A percentile compares a stretch with the other conserved stretches of the same genome.
Evolutionary conservation across 192 early-diverging fungal species (phyloP).

Genomic region (Paraglomus brasilianum): DNA sequence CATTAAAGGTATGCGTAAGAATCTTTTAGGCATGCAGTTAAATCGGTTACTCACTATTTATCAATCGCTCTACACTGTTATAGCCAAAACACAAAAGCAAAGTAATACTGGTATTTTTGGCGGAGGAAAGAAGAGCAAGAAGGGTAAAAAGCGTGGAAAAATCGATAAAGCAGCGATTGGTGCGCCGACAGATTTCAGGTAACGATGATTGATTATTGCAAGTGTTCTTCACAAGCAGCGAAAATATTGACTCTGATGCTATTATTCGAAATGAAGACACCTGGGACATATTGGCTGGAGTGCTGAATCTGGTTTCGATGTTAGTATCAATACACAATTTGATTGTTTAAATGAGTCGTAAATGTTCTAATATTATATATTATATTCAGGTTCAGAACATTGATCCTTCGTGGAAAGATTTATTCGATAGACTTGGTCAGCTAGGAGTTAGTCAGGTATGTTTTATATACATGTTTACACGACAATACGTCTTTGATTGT

Average conservation of each 20-base stretch:
- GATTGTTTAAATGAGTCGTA: neutral
- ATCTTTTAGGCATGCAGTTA: neutral
- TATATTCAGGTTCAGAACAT: slow-evolving; percentile 58
- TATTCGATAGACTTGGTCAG: slow-evolving; percentile 68
- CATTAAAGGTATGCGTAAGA: slow-evolving; percentile 30
- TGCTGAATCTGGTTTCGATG: slow-evolving; percentile 57
- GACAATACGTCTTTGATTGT: no score
- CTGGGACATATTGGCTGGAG: slow-evolving; percentile 63
- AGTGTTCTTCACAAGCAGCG: neutral
- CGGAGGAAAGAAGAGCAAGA: slow-evolving; percentile 40
- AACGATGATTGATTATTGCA: neutral
- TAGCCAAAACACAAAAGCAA: slow-evolving; percentile 42
- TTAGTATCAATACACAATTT: slow-evolving; percentile 19
- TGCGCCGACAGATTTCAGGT: slow-evolving; percentile 52
- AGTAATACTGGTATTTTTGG: slow-evolving; percentile 44
- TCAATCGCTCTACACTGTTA: neutral
- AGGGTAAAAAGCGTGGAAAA: slow-evolving; percentile 47
- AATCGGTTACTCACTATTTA: slow-evolving; percentile 24
- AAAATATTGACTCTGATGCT: neutral
- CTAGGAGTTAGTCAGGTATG: slow-evolving; percentile 60
- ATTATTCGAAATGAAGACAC: slow-evolving; percentile 44
- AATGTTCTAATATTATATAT: neutral
- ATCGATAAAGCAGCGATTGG: slow-evolving; percentile 64
- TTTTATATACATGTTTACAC: neutral
- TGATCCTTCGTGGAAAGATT: slow-evolving; percentile 65